A percentile compares a stretch with the other conserved stretches of the same genome.
phyloP scores from a whole-genome alignment of 352 stramenopile genomes.

The Sclerospora graminicola region DNA sequence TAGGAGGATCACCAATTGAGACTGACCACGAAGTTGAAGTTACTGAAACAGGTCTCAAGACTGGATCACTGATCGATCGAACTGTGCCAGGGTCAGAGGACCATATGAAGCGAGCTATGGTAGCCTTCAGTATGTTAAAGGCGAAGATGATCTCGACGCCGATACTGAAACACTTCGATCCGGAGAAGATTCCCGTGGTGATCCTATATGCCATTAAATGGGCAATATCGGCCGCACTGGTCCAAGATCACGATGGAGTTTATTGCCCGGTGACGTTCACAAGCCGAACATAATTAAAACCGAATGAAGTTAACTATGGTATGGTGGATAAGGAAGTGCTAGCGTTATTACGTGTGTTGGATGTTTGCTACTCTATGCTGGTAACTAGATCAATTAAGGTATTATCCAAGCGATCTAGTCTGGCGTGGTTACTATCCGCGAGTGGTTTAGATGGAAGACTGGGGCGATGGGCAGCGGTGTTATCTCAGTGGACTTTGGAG shows the following conservation, averaged over 20 bases:
- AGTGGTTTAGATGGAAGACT: neutral
- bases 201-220: neutral
- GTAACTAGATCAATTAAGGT: neutral
- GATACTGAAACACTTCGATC: neutral
- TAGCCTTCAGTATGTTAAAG: neutral
- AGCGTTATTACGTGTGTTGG: neutral
- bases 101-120: neutral
- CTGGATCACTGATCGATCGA: too few relatives aligned
- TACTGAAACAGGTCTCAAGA: too few relatives aligned
- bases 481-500: neutral
- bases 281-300: neutral
- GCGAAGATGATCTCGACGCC: neutral
- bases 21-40: too few relatives aligned
- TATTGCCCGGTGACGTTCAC: neutral
- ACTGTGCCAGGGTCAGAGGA: neutral
- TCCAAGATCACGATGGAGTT: neutral
- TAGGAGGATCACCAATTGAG: too few relatives aligned
- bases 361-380: neutral
- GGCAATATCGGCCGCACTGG: neutral
- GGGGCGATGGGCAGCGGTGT: neutral
- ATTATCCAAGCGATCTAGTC: neutral
- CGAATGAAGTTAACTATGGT: neutral
- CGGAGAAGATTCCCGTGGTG: neutral
- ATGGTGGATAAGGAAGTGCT: constrained; percentile 1
- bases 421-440: neutral